Evolutionary conservation across 2,329 filamentous ascomycete species (phyloP).

Genomic region (Nigrospora oryzae): DNA sequence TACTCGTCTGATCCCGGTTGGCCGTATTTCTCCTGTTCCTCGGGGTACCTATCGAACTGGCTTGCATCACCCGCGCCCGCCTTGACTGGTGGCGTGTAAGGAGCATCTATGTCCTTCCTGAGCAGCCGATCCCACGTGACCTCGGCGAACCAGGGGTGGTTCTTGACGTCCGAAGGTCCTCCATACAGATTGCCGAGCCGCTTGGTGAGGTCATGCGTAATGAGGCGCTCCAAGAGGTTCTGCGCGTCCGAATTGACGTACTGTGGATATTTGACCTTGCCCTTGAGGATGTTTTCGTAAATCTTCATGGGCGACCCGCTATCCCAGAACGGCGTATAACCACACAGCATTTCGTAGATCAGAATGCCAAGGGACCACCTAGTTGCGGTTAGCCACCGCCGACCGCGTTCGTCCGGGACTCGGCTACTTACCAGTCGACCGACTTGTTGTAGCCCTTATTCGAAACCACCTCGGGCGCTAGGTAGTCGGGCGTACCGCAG

Average conservation of each 20-base stretch:
- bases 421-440: conserved; percentile 76
- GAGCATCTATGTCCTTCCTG: conserved; percentile 95
- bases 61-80: conserved; percentile 91
- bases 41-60: conserved; percentile 96
- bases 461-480: conserved; percentile 95
- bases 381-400: background rate
- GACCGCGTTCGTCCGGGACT: background rate
- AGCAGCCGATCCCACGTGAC: conserved; percentile 94
- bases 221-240: conserved; percentile 83
- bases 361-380: conserved; percentile 98
- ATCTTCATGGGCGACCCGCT: conserved; percentile 97
- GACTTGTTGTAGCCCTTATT: conserved; percentile 99
- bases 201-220: conserved; percentile 92
- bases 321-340: conserved; percentile 99
- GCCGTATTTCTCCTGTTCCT: conserved; percentile 92
- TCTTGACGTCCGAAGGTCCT: conserved; percentile 87
- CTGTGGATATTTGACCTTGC: conserved; percentile 90
- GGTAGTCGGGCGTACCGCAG: conserved; percentile 94
- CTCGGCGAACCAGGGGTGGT: conserved; percentile 91
- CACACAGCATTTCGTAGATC: conserved; percentile 99
- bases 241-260: conserved; percentile 94
- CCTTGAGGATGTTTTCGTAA: conserved; percentile 97
- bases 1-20: conserved; percentile 74
- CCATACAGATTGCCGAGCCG: conserved; percentile 88
- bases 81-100: conserved; percentile 92